phyloP scores from a whole-genome alignment of 2,329 filamentous ascomycete genomes.

The Colletotrichum viniferum region DNA sequence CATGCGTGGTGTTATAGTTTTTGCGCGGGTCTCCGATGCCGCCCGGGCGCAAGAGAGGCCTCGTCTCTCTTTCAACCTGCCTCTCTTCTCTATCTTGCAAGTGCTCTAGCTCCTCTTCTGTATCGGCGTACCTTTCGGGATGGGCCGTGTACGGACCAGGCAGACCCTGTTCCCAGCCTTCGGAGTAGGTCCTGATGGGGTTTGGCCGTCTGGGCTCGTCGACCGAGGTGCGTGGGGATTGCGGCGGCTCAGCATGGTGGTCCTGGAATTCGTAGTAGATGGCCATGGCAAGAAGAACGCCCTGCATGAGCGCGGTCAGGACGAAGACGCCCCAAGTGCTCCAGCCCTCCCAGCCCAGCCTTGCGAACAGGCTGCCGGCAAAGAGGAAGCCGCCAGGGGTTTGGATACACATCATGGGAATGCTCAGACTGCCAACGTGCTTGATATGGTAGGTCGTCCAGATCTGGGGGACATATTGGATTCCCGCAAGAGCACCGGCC shows the following conservation, averaged over 20 bases:
- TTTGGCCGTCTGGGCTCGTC: conserved; percentile 35
- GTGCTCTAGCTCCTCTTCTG: conserved; percentile 54
- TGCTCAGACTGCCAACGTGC: conserved; percentile 88
- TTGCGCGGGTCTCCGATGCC: conserved; percentile 52
- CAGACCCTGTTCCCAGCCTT: conserved; percentile 55
- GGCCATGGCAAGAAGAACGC: conserved; percentile 78
- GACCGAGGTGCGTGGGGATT: not conserved
- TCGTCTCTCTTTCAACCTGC: conserved; percentile 53
- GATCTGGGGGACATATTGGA: conserved; percentile 96
- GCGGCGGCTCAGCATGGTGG: conserved; percentile 33
- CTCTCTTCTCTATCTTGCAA: conserved; percentile 56
- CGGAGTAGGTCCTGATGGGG: conserved; percentile 49
- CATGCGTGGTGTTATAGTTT: conserved; percentile 38
- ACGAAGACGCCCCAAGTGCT: conserved; percentile 94
- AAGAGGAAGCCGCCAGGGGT: conserved; percentile 92
- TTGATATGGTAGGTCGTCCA: conserved; percentile 87
- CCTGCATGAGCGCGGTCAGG: conserved; percentile 85
- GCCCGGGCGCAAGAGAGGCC: conserved; percentile 54
- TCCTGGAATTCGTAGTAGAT: conserved; percentile 72
- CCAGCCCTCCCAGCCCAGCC: conserved; percentile 85
- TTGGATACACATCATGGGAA: conserved; percentile 98
- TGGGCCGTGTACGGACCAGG: conserved; percentile 57
- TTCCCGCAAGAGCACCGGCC: conserved; percentile 76
- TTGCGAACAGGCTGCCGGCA: conserved; percentile 79
- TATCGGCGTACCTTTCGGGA: conserved; percentile 56